Evolutionary conservation across 768 basidiomycete species (phyloP).

Genomic region (Krasilnikovozyma curviuscula): DNA sequence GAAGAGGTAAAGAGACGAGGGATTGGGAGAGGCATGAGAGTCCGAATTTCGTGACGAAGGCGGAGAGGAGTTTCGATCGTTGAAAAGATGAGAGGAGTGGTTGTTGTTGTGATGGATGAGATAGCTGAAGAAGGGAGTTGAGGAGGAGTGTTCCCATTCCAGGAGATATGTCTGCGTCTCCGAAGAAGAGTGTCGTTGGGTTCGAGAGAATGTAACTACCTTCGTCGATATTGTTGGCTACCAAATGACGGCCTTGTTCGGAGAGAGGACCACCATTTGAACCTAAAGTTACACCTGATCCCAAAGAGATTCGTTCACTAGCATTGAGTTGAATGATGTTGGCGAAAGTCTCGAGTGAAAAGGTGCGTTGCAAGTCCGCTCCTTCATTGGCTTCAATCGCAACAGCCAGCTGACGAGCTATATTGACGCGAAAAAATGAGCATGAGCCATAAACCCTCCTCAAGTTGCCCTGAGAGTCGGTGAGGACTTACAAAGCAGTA

Average conservation of each 20-base stretch:
- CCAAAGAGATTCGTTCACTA: conserved; percentile 9
- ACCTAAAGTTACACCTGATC: conserved; percentile 3
- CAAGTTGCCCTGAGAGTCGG: no score
- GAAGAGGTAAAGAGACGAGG: conserved; percentile 19
- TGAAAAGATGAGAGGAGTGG: conserved; percentile 4
- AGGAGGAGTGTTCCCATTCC: conserved; percentile 13
- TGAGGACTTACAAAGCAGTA: conserved; percentile 18
- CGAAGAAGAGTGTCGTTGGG: conserved; percentile 8
- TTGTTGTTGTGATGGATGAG: conserved; percentile 16
- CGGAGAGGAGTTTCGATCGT: conserved; percentile 3
- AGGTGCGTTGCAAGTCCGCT: conserved; percentile 6
- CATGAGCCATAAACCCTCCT: no score
- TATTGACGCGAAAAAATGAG: background rate
- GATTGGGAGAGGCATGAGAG: conserved; percentile 17
- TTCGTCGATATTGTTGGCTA: conserved; percentile 9
- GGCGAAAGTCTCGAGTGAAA: conserved; percentile 4
- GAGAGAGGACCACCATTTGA: conserved; percentile 1
- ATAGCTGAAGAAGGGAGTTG: conserved; percentile 19
- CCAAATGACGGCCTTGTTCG: conserved; percentile 13
- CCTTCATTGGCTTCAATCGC: conserved; percentile 6
- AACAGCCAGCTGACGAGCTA: conserved; percentile 7
- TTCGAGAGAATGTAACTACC: conserved; percentile 10
- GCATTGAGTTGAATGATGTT: conserved; percentile 1
- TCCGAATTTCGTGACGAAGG: conserved; percentile 7
- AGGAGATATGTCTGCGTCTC: conserved; percentile 7